These are phyloP conservation scores for Rubroboletus satanas DNA, from an alignment of 768 basidiomycete species.

Conservation along the genomic window DNA sequence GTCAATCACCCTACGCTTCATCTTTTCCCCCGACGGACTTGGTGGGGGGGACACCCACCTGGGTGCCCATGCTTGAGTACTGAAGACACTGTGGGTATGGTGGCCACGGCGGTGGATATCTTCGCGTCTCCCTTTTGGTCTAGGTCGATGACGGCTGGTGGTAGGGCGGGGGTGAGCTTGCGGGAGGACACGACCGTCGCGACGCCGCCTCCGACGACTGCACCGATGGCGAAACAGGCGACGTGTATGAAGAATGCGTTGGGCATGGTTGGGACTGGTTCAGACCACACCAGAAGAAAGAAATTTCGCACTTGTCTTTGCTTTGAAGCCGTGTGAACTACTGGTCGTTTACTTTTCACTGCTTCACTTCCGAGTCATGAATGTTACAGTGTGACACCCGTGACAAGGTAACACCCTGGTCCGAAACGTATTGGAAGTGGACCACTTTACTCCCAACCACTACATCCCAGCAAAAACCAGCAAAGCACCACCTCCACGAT, in stretches of 20 bases:
- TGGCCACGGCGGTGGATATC: constrained; percentile 34
- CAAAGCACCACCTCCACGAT: constrained; percentile 12
- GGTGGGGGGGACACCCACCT: constrained; percentile 12
- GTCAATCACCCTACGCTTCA: background rate
- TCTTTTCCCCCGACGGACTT: background rate
- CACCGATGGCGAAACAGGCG: constrained; percentile 80
- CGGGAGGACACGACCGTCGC: constrained; percentile 46
- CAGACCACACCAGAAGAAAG: background rate
- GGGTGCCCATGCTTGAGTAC: constrained; percentile 47
- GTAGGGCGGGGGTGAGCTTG: constrained; percentile 14
- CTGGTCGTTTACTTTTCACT: too few relatives aligned
- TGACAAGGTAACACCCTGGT: too few relatives aligned
- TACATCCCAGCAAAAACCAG: background rate
- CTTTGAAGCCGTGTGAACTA: background rate
- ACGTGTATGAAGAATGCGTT: constrained; percentile 51
- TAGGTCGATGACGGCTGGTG: constrained; percentile 42
- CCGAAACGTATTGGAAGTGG: background rate
- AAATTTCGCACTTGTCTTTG: background rate
- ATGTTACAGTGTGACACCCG: too few relatives aligned
- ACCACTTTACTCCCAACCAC: constrained; percentile 13
- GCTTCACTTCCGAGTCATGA: too few relatives aligned
- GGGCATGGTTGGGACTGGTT: constrained; percentile 34
- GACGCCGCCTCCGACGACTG: constrained; percentile 74
- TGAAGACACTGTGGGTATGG: constrained; percentile 22
- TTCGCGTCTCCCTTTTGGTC: constrained; percentile 42